Base-by-base conservation (phyloP, 2,329 filamentous ascomycete species). In the Fusarium albosuccineum region DNA sequence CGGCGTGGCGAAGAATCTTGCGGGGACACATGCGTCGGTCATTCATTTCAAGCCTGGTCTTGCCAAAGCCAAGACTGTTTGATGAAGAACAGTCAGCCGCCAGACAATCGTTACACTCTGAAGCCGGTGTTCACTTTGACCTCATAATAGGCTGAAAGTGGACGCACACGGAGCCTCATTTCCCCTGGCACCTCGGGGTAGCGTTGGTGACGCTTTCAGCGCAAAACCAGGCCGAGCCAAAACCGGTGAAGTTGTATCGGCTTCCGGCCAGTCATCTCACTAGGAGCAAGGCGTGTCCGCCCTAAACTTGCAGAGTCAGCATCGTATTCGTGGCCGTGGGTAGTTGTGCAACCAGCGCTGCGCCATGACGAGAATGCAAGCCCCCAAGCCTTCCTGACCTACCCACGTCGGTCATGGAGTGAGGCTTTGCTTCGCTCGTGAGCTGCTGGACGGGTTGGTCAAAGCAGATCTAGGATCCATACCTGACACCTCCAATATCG, bases 281-380 rank as follows among this genome's bases (percentile, higher is more conserved):
- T 22, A 52, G 16, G 51, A 41, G 13, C 52, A 60, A 48, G 40
- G 46, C 17, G 57, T 59, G 54, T 57, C 55, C 42, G 40, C 54
- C 53, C 42, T 63, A 59, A 57, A 58, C 57, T 65, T 63, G 56
- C 54, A 59, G 41, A 42, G 53, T 57, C 56, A 66, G 64, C 58
- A 64, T 72, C 70, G 67, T 71, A 71, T 71, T 62, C 54, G 44
- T 62, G 60, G 62, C 39, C 52, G 45, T 42, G 60, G 22, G 40
- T 54, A 34, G 45, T 44, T 66, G 63, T 71, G 57, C 52, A 33
- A 71, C 70, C 50, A 60, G 48, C 37, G 54, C 60, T 66, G 58
- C 50, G 41, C 56, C 58, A 57, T 60, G 42, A 54, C 49, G 58
- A 62, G 59, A 58, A 62, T 50, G 60, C 42, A 53, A 40, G 34